Evolutionary conservation across 2,329 filamentous ascomycete genomes (phyloP), one percentile per base, ranked within the genome.

Genomic region (Pestalotiopsis sp.): DNA sequence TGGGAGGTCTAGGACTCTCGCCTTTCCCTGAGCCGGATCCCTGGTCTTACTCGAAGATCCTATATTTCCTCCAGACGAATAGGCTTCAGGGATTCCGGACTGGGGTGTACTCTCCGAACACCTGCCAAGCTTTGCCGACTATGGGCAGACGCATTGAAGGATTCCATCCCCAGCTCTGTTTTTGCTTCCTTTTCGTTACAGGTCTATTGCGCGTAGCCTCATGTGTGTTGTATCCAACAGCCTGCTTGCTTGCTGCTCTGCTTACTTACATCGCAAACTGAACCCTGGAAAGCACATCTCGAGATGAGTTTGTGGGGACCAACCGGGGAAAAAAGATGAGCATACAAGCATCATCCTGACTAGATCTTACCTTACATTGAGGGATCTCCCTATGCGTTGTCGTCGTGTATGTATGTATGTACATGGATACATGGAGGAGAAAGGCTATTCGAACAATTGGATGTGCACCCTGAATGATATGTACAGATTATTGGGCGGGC

Each of bases 11-110:
- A 49, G 17, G 41, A 49, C 13, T 52, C 7, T 17, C 45, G 20
- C 45, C 45, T 52, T 31, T 31, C 31, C 31, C 31, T 52, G 45
- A n/a, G 41, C 63, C 17, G 13, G 39, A 56, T n/a, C 25, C 38
- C 25, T n/a, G 63, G 36, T 56, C 63, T 57, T 66, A 66, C 57
- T n/a, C 27, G 63, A 56, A 56, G 63, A 66, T 66, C 63, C 57
- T 66, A 66, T 62, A 27, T 56, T 13, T 13, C 52, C 13, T 27
- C 63, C 12, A 66, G 41, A 31, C 31, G 52, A 66, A 58, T 52
- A 65, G 39, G 14, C 14, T 49, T 49, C 62, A 65, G 62, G 41
- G 59, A 52, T 52, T n/a, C 45, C 45, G 45, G 14, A 52, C 20
- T n/a, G 45, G 45, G 45, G 45, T 7, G 20, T 9, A 52, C 45